phyloP scores from a whole-genome alignment of 2,329 filamentous ascomycete species.

The Diaporthe batatas region DNA sequence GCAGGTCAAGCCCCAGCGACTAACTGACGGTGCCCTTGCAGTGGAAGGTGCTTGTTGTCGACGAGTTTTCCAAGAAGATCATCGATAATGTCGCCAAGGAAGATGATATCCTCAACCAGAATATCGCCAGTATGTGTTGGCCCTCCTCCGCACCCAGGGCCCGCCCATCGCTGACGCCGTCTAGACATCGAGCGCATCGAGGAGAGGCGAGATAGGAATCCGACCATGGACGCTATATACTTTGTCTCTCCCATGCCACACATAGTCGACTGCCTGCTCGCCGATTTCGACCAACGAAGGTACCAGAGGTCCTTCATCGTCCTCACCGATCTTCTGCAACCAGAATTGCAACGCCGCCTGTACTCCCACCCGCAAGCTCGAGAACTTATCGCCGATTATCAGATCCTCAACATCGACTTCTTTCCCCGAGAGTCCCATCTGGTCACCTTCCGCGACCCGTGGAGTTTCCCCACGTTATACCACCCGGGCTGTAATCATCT shows the following conservation, averaged over 20 bases:
- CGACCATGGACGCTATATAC: slow-evolving; percentile 95
- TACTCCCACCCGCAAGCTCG: slow-evolving; percentile 78
- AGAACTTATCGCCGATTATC: slow-evolving; percentile 83
- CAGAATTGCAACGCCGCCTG: slow-evolving; percentile 78
- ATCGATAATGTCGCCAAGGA: slow-evolving; percentile 92
- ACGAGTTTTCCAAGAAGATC: slow-evolving; percentile 85
- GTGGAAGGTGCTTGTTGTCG: slow-evolving; percentile 98
- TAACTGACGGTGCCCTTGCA: slow-evolving; percentile 53
- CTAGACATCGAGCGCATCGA: slow-evolving; percentile 96
- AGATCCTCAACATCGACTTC: slow-evolving; percentile 88
- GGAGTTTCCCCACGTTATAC: slow-evolving; percentile 93
- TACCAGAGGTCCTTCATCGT: slow-evolving; percentile 86
- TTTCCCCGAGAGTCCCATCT: slow-evolving; percentile 92
- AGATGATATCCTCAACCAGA: slow-evolving; percentile 97
- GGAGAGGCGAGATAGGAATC: slow-evolving; percentile 83
- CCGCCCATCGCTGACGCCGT: slow-evolving; percentile 38
- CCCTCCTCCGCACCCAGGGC: slow-evolving; percentile 35
- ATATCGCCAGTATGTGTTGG: slow-evolving; percentile 84
- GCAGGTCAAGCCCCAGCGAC: neutral
- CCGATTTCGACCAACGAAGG: slow-evolving; percentile 87
- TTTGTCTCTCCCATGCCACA: slow-evolving; percentile 87
- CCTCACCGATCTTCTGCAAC: slow-evolving; percentile 84
- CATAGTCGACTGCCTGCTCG: slow-evolving; percentile 93
- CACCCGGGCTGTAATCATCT: slow-evolving; percentile 90
- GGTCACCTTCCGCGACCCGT: slow-evolving; percentile 92